A percentile compares a stretch with the other conserved stretches of the same genome.
phyloP scores from a whole-genome alignment of 352 stramenopile genomes.

The Peronospora belbahrii region DNA sequence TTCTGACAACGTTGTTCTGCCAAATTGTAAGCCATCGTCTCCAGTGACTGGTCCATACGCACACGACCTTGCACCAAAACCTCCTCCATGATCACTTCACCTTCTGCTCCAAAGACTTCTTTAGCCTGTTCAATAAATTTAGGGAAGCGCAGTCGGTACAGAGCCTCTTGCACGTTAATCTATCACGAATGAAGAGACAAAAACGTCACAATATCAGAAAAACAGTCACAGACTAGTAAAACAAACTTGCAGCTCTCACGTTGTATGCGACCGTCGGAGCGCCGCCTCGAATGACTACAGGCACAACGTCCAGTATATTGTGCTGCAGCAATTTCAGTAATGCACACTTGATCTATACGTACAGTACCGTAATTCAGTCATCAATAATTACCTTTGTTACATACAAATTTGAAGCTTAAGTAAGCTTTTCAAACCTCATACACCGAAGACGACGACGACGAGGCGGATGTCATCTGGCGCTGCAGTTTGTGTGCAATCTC shows the following conservation, averaged over 20 bases:
- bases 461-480: conserved; percentile 5
- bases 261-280: conserved; percentile 34
- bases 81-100: conserved; percentile 85
- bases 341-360: conserved; percentile 56
- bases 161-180: conserved; percentile 73
- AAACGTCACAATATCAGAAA: not conserved
- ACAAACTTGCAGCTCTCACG: conserved; percentile 20
- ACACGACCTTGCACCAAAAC: conserved; percentile 77
- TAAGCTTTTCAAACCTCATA: conserved; percentile 29
- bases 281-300: conserved; percentile 25
- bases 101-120: conserved; percentile 63
- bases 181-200: conserved; percentile 14
- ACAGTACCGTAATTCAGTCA: not conserved
- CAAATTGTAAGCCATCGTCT: conserved; percentile 75
- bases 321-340: conserved; percentile 85
- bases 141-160: conserved; percentile 80
- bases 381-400: too few relatives aligned
- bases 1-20: conserved; percentile 48
- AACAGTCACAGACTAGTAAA: not conserved
- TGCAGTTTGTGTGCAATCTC: conserved; percentile 66
- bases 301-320: conserved; percentile 68
- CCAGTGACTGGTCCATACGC: conserved; percentile 78
- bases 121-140: conserved; percentile 80
- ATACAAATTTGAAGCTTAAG: not conserved
- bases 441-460: conserved; percentile 31